Evolutionary conservation across 495 filamentous ascomycete species (phyloP), one percentile per base, ranked within the genome.

Genomic region (Talaromyces stipitatus): DNA sequence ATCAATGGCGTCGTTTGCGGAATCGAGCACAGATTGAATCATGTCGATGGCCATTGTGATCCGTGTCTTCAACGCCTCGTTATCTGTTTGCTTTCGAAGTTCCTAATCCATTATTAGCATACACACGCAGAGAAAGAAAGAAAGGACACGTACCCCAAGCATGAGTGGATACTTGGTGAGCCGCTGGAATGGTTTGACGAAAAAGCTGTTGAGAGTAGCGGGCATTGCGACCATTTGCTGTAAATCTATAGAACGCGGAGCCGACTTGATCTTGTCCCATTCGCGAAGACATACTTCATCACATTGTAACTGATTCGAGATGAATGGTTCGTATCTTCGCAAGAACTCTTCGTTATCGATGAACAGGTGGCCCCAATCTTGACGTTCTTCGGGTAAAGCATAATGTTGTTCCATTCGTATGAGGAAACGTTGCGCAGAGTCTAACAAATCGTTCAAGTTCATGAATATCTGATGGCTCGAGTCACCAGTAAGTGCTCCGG

Each of bases 361-460:
- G 68, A 98, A 97, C 1, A 94, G 80, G 20, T 82, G 79, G 18
- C 94, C 95, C 94, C 94, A 98, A 67, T 95, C 87, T 67, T 98
- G 94, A 59, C 80, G 75, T 24, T 84, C 75, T 56, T 87, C 83
- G 1, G 88, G 82, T 67, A 87, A 79, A 14, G 87, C 87, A 64
- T 97, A 96, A 53, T 91, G 92, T 47, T 95, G 95, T 71, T 98
- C 94, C 58, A 98, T 90, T 50, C 89, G 83, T 67, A 98, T 97
- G 50, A 97, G 73, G 64, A 98, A 98, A 24, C 91, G 81, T 56
- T 95, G 85, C 61, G 97, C 94, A 65, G 95, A 97, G 69, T 98
- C 95, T 3, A 98, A 77, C 27, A 98, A 85, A 24, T 87, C 83
- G 69, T 97, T 96, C 61, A 97, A 77, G 71, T 98, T 98, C 57